Evolutionary conservation across 2,329 filamentous ascomycete species (phyloP).

Genomic region (Fusarium duplospermum): DNA sequence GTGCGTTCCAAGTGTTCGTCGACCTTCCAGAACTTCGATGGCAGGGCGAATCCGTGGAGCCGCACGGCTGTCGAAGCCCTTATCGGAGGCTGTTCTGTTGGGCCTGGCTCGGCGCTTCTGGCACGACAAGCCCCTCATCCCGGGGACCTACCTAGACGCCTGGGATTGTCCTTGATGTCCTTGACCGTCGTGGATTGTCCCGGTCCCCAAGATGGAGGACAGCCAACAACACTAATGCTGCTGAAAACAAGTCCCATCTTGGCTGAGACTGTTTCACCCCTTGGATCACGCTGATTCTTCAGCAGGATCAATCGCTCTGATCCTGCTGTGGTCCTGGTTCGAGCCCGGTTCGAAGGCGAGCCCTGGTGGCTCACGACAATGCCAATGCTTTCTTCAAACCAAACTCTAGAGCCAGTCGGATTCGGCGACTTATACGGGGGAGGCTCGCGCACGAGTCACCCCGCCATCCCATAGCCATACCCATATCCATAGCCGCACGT

Average conservation of each 20-base stretch:
- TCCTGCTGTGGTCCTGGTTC: slow-evolving; percentile 26
- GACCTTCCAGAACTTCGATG: slow-evolving; percentile 46
- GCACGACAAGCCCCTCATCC: background rate
- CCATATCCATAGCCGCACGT: slow-evolving; percentile 10
- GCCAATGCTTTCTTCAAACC: slow-evolving; percentile 14
- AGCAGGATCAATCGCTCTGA: slow-evolving; percentile 30
- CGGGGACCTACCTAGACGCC: background rate
- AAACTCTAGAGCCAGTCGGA: slow-evolving; percentile 9
- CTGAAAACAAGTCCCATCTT: slow-evolving; percentile 23
- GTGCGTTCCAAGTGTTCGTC: slow-evolving; percentile 44
- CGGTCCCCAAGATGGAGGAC: slow-evolving; percentile 20
- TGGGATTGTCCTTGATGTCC: slow-evolving; percentile 7
- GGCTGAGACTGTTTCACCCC: slow-evolving; percentile 41
- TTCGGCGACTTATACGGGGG: slow-evolving; percentile 23
- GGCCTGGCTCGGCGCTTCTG: slow-evolving; percentile 9
- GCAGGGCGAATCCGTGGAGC: slow-evolving; percentile 42
- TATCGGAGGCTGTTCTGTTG: slow-evolving; percentile 28
- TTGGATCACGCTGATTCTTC: slow-evolving; percentile 23
- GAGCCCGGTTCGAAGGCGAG: slow-evolving; percentile 22
- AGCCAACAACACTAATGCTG: slow-evolving; percentile 24
- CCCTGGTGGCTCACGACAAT: slow-evolving; percentile 16
- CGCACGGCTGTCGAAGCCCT: slow-evolving; percentile 37
- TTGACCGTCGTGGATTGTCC: slow-evolving; percentile 30
- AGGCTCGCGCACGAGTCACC: slow-evolving; percentile 32
- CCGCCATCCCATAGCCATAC: background rate